Evolutionary conservation across 768 basidiomycete genomes (phyloP), one percentile per base, ranked within the genome.

Genomic region (Serendipita sp.): DNA sequence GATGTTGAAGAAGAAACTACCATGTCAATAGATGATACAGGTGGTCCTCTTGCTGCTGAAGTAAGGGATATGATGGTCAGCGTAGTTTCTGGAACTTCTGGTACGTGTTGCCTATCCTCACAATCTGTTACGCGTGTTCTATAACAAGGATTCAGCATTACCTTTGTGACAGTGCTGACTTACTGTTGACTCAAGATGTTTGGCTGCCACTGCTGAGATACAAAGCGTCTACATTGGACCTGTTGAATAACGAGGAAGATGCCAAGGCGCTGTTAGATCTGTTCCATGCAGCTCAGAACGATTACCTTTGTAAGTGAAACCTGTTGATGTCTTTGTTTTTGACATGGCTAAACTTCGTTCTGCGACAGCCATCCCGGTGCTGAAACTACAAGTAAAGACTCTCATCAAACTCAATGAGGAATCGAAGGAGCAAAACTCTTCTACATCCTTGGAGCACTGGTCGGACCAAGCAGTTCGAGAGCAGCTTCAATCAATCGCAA

Each of bases 281-380:
- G 44, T 91, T 85, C 71, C 73, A 76, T 44, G 79, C 78, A 40
- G 89, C 91, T 23, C 86, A 86, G 69, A 74, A 71, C 8, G 91
- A 92, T 69, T 91, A 91, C 72, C 72, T 91, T 40, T 91, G 91
- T 91, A 72, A 70, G 88, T 78, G 34, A 40, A 13, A 13, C 6
- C 40, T 40, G 40, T 40, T 6, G 13, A 40, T 40, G 13, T 40
- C 40, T 40, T 6, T 13, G 6, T 5, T 13, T 40, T 40, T 40
- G 40, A 50, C 62, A 37, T 63, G 5, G n/a, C 63, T 44, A 23
- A 45, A n/a, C 50, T 60, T 52, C 44, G 40, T 11, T 37, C 64
- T 64, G 34, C 69, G 64, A 62, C 71, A 91, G 89, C 88, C n/a
- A 84, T 92, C 40, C 80, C 85, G 1, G 73, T 91, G 53, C 77